These are phyloP conservation scores for Sporothrix brunneoviolacea DNA, from an alignment of 2,329 filamentous ascomycete species.

Conservation along the genomic window DNA sequence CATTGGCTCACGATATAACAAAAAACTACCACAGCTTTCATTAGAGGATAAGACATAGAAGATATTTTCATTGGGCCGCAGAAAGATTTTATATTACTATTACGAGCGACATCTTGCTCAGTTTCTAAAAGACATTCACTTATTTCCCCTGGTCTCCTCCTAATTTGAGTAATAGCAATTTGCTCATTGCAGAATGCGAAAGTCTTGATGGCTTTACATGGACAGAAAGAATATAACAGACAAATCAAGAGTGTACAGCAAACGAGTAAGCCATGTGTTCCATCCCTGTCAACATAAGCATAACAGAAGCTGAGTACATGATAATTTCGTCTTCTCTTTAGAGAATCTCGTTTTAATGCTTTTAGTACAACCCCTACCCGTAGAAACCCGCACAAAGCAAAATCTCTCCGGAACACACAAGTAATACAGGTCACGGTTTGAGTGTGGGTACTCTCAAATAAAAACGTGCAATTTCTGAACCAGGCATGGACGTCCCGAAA, in stretches of 20 bases:
- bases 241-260: neutral
- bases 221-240: neutral
- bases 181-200: neutral
- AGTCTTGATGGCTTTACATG: constrained; percentile 6
- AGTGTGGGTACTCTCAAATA: no score
- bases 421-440: no score
- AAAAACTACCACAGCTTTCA: constrained; percentile 7
- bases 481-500: no score
- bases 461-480: no score
- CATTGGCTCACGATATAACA: constrained; percentile 2
- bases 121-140: neutral
- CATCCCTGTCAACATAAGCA: neutral
- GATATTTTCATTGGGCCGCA: neutral
- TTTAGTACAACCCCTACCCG: neutral
- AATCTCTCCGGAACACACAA: neutral
- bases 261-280: neutral
- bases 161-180: neutral
- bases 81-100: constrained; percentile 3
- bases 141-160: neutral
- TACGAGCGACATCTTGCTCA: neutral
- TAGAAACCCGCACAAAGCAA: neutral
- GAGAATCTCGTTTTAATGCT: neutral
- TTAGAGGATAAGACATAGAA: neutral
- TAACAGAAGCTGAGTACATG: neutral
- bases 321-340: neutral